Base-by-base conservation (phyloP, 257 asterid genomes). In the Cinchona pubescens region DNA sequence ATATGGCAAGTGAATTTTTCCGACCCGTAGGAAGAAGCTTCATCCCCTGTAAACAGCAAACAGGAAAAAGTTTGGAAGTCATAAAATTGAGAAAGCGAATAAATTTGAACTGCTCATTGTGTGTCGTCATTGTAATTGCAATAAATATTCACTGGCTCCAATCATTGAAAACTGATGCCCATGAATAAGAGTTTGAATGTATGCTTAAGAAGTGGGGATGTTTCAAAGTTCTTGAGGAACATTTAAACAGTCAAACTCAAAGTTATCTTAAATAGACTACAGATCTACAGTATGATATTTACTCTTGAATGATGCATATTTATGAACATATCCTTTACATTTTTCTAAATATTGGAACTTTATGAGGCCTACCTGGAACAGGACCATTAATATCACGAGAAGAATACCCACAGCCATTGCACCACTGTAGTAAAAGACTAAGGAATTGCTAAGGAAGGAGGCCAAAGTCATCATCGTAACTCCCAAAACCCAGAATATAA, bases 11-110 rank as follows among this genome's bases (percentile, higher is more conserved):
- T 29, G 97, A 88, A 79, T 87, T 83, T 75, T 85, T 90, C 78
- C 90, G 87, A 67, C 97, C 97, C 75, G 96, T 85, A 75, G 99
- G 99, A 84, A 94, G 97, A 84, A 92, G 92, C 87, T 84, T 92
- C 99, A 92, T 94, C 72, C 99, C 99, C 99, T 94, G 91, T 78
- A 71, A 78, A 78, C 40, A 73, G 64, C 62, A 71, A n/a, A 76
- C 45, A 58, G 60, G 23, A 21, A 32, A n/a, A 67, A 67, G 23
- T 2, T 69, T 1, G 13, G 6, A 67, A 46, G 5, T 10, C 15
- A 27, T 42, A 49, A 16, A 49, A 16, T 49, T 5, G 9, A 23
- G 25, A 19, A n/a, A n/a, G n/a, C n/a, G n/a, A n/a, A n/a, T n/a
- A n/a, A n/a, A 48, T 15, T 11, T 30, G 7, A 12, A 23, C 11